Base-by-base conservation (phyloP, 352 stramenopile species). In the Pythium brachiatum region DNA sequence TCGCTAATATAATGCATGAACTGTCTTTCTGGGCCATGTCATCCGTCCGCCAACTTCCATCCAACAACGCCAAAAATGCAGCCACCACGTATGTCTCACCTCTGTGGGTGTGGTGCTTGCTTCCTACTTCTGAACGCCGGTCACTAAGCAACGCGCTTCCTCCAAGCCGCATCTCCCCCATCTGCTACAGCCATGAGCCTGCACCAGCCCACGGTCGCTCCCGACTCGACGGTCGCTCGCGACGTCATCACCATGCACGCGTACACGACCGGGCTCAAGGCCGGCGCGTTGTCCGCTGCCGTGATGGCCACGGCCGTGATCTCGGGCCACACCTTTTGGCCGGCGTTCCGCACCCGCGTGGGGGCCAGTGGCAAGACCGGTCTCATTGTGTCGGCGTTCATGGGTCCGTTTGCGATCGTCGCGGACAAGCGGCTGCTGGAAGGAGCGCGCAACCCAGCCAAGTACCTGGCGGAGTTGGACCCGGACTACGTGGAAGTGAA, bases 321-420 rank as follows among this genome's bases (percentile, higher is more conserved):
- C 15, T 44, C 69, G 0, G 81, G 79, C 48, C 72, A 92, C 64
- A 83, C 85, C 36, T 79, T 86, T 68, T 90, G 58, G 71, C 67
- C 73, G 1, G 72, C 68, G 36, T 94, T 92, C 78, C 86, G 83
- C 71, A 78, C 75, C 47, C 83, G 86, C 13, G 58, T 94, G 11
- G 79, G 73, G 41, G 68, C 80, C 39, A 92, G 83, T 60, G 86
- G 76, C 69, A 92, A 94, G 79, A 84, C 73, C 60, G 81, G 76
- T 36, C 72, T 94, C 32, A 74, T 90, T 29, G 70, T 92, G 23
- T 79, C 71, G 47, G 73, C 86, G 23, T 77, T 78, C 31, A 58
- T 94, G 11, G 86, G 64, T 15, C 73, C 76, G 27, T 94, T 94
- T 66, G 78, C 79, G 31, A 66, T 93, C 62, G 75, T 75, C 43